These are phyloP conservation scores for Trypanosoma mega DNA, from an alignment of 208 protist genomes.

Conservation along the genomic window DNA sequence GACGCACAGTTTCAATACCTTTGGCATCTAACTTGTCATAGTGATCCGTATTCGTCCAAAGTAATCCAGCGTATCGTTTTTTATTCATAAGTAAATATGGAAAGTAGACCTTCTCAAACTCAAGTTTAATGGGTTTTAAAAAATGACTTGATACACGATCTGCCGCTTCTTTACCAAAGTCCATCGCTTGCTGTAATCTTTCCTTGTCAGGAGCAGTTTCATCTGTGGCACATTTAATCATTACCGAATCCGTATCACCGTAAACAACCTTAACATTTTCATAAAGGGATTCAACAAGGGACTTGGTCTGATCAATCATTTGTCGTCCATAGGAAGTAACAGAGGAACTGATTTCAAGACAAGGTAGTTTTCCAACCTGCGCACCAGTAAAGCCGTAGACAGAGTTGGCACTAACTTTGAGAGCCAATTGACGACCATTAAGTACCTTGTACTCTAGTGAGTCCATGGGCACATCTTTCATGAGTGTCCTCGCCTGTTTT, in stretches of 20 bases:
- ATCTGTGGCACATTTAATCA: constrained; percentile 92
- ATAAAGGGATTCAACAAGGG: constrained; percentile 94
- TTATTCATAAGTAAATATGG: constrained; percentile 99
- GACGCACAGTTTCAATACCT: constrained; percentile 98
- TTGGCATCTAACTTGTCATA: constrained; percentile 99
- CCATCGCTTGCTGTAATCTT: constrained; percentile 53
- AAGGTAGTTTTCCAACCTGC: constrained; percentile 98
- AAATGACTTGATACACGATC: constrained; percentile 83
- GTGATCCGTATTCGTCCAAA: constrained; percentile 97
- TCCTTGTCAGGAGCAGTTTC: constrained; percentile 66
- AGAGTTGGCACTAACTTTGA: constrained; percentile 99
- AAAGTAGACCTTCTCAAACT: constrained; percentile 99
- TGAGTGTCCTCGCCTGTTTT: constrained; percentile 73
- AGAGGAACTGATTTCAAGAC: constrained; percentile 94
- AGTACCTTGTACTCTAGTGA: constrained; percentile 91
- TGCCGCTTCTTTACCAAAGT: constrained; percentile 93
- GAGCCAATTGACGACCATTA: constrained; percentile 98
- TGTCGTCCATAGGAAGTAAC: constrained; percentile 98
- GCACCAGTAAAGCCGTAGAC: constrained; percentile 99
- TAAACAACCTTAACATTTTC: constrained; percentile 98
- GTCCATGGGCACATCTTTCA: constrained; percentile 80
- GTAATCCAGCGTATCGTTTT: constrained; percentile 99
- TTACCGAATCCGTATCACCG: constrained; percentile 99
- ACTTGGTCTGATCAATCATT: constrained; percentile 98
- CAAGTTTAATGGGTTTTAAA: constrained; percentile 97